Conservation (phyloP, 2,329 filamentous ascomycete genomes). For the Fonsecaea nubica region DNA sequence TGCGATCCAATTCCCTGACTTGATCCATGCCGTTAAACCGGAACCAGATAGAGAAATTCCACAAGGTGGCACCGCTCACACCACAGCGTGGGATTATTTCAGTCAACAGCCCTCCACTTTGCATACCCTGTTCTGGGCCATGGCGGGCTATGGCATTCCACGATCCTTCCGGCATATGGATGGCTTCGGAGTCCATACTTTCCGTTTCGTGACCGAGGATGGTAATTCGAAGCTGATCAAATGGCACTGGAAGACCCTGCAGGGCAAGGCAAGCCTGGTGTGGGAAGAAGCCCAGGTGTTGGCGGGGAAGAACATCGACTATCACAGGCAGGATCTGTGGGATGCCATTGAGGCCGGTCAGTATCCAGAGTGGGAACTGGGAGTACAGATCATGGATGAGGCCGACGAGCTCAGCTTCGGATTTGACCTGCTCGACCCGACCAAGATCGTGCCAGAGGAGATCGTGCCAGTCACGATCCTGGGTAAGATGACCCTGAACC, state of each 20-base stretch:
- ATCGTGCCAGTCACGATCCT: conserved; percentile 8
- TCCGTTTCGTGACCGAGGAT: conserved; percentile 5
- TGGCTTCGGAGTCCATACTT: conserved; percentile 9
- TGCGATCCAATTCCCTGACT: conserved; percentile 3
- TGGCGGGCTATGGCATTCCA: conserved; percentile 11
- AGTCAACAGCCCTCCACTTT: conserved; percentile 9
- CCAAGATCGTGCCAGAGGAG: conserved; percentile 13
- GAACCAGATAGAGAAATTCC: conserved; percentile 14
- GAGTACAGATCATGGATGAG: conserved; percentile 12
- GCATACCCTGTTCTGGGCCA: conserved; percentile 15
- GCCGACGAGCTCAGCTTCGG: conserved; percentile 3
- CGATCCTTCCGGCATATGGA: conserved; percentile 15
- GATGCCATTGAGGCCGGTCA: conserved; percentile 10
- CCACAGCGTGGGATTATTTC: conserved; percentile 13
- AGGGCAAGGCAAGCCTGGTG: conserved; percentile 12
- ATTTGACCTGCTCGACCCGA: conserved; percentile 14
- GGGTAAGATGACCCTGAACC: conserved; percentile 14
- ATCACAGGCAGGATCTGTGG: conserved; percentile 5
- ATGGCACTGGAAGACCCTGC: conserved; percentile 15
- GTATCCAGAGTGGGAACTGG: conserved; percentile 13
- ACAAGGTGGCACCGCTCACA: conserved; percentile 6
- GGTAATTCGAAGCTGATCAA: conserved; percentile 9
- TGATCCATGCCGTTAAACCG: conserved; percentile 10
- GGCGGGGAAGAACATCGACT: conserved; percentile 8
- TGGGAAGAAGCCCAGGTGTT: conserved; percentile 16